Base-by-base conservation (phyloP, 257 asterid genomes). In the Plectranthus barbatus region DNA sequence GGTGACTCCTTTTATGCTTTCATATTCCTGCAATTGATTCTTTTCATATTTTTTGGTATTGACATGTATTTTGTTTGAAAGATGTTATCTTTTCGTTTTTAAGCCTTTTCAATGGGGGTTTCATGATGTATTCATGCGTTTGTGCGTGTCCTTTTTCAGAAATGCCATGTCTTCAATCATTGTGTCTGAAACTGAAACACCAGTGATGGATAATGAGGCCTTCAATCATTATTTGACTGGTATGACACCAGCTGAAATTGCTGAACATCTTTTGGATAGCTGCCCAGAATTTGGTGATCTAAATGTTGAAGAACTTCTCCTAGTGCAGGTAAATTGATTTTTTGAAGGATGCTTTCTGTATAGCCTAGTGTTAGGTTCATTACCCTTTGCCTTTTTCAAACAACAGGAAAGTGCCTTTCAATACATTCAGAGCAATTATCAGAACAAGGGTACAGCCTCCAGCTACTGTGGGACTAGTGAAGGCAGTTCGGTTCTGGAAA, bases 221-320 rank as follows among this genome's bases (percentile, higher is more conserved):
- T 74, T 79, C 60, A 62, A 29, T 72, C 80, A 76, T 66, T 70
- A 67, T 75, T 44, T 84, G 64, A 72, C 74, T 66, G 84, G 74
- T 26, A 75, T 74, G 78, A 75, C 81, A 52, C 90, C 85, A n/a
- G 82, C 81, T 56, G 90, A 86, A 76, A 70, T 87, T 49, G 95
- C 94, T 39, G 88, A 84, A 60, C 80, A 82, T 76, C 67, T 85
- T 41, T 80, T 78, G 73, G 89, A 84, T 33, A 70, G 83, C 48
- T 84, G 79, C 73, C 97, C 95, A 5, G 98, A 89, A 75, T 84
- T 83, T 41, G 84, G 82, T 15, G 97, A 86, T 79, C 84, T 86
- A 11, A 79, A 84, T 64, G 81, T 52, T 56, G 94, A 92, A 72
- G 99, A 86, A 63, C 79, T 92, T 79, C 84, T 86, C 62, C 63